A percentile compares a stretch with the other conserved stretches of the same genome.
These are phyloP conservation scores for Aureobasidium leucospermi DNA, from an alignment of 2,329 filamentous ascomycete species.

Conservation along the genomic window DNA sequence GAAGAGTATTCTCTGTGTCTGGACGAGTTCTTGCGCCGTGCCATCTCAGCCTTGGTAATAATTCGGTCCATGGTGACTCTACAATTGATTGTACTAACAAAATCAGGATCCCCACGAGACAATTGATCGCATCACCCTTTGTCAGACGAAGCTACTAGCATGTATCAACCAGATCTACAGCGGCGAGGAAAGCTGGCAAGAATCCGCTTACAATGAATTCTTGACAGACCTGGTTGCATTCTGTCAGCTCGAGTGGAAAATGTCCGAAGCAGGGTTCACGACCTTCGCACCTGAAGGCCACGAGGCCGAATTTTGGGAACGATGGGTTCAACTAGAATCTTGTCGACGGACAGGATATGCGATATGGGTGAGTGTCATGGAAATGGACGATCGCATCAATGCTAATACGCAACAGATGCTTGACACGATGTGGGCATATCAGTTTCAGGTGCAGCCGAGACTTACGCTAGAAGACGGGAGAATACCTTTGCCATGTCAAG, in stretches of 20 bases:
- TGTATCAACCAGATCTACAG: constrained; percentile 16
- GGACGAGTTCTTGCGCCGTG: constrained; percentile 16
- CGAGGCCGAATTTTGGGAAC: constrained; percentile 14
- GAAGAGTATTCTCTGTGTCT: constrained; percentile 14
- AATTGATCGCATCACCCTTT: constrained; percentile 13
- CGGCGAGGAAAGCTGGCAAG: constrained; percentile 17
- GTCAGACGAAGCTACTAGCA: constrained; percentile 15
- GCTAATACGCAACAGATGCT: constrained; percentile 14
- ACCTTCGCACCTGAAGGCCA: background rate
- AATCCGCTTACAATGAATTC: constrained; percentile 12
- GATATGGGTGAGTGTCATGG: constrained; percentile 16
- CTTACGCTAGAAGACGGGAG: constrained; percentile 17
- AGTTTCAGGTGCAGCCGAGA: constrained; percentile 16
- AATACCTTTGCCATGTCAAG: constrained; percentile 22
- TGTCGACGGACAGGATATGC: constrained; percentile 19
- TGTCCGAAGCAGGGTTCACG: background rate
- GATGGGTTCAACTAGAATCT: constrained; percentile 18
- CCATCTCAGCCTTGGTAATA: background rate
- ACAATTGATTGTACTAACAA: background rate
- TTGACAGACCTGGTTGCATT: constrained; percentile 9
- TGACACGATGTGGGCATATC: constrained; percentile 21
- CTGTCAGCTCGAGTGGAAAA: constrained; percentile 16
- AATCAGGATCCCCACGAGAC: constrained; percentile 7
- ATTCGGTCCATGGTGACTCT: background rate
- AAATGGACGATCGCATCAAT: background rate